Base-by-base conservation (phyloP, 2,329 filamentous ascomycete genomes). In the Arthrobotrys entomopaga region DNA sequence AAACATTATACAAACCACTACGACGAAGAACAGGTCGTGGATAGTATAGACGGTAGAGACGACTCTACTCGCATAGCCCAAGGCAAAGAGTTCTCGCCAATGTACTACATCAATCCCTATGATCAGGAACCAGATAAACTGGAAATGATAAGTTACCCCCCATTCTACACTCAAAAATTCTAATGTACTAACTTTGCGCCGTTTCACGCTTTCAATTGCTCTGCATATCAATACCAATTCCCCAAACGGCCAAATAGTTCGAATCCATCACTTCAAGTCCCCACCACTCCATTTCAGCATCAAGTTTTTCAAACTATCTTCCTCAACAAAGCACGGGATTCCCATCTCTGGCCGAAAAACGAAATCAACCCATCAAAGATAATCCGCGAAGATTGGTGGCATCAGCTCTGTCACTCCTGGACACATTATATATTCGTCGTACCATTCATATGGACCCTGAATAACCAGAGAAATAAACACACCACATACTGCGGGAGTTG, bases 401-500 rank as follows among this genome's bases (percentile, higher is more conserved):
- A 90, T 78, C 88, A 90, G 80, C 83, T 90, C 10, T 87, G 87
- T 65, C 87, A 90, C 77, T 83, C 84, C 2, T 90, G 85, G 84
- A 86, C 87, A 38, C 88, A 90, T 77, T 89, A 89, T 78, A 79
- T 86, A 0, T 84, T 87, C 38, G 88, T 90, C 0, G 88, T 92
- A 0, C 90, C 90, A 0, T 87, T 87, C 76, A 86, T 92, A 85
- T 90, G 89, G 88, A 86, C 90, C 22, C 84, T 92, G 2, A 89
- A 92, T 76, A 89, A 88, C 0, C 86, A 84, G 74, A 40, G 26
- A 10, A 16, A 29, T 10, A 87, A 87, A 24, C 83, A 84, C 56
- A 91, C 89, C 0, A 82, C 84, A 20, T 91, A 87, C 79, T 89
- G 89, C 0, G 87, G 87, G 1, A 85, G 85, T 5, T 91, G 89